Evolutionary conservation across 768 basidiomycete species (phyloP), one percentile per base, ranked within the genome.

Genomic region (Gautieria morchelliformis): DNA sequence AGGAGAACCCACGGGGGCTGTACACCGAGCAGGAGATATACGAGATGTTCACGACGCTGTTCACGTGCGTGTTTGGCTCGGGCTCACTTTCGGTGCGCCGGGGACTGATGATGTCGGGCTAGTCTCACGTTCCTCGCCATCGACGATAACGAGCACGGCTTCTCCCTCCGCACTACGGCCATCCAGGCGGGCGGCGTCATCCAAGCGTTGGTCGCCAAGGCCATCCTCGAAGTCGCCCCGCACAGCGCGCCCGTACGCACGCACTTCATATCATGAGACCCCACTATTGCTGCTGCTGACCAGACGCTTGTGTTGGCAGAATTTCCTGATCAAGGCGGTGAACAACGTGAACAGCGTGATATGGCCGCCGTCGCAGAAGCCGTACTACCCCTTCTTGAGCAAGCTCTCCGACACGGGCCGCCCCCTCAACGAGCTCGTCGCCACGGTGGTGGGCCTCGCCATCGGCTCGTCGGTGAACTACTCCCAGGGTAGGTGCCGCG

Each of bases 11-110:
- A 3, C 61, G 62, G 3, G 78, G 78, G 0, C 32, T 74, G 33
- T 74, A 71, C 63, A 79, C 77, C 0, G 75, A 74, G 58, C 69
- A 75, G 40, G 77, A 80, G 61, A 59, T 78, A 17, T 78, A 74
- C 59, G 73, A 75, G 41, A 77, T 77, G 71, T 66, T 77, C 24
- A 47, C 67, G 4, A 49, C 63, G 20, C 58, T 68, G n/a, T 67
- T 64, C 58, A 64, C 62, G 14, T 67, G 59, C 19, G 70, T n/a
- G n/a, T n/a, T 70, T 58, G 27, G 27, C 27, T 27, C 5, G 27
- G 3, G 27, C 27, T 3, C 5, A 5, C 27, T 2, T 5, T 3
- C 5, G 27, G 5, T 27, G 27, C 27, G 5, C 2, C 27, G 5
- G 27, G 27, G 2, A 27, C 27, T 27, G 27, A 27, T 27, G 27